Conservation (phyloP, 2,329 filamentous ascomycete species). For the Alternaria novae-zelandiae region DNA sequence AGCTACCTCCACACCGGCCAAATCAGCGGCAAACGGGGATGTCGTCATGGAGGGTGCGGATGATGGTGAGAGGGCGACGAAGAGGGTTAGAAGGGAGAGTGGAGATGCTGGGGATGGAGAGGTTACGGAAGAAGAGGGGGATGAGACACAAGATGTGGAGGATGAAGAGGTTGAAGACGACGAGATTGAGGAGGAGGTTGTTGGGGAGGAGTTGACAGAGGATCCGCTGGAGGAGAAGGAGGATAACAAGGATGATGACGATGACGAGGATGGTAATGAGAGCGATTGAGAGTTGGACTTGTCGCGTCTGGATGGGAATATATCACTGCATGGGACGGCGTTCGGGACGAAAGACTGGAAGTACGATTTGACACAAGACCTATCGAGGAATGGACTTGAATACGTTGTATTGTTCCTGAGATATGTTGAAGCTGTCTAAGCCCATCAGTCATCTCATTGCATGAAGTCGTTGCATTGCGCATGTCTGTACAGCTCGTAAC, state of each 20-base stretch:
- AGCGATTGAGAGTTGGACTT: slow-evolving; percentile 37
- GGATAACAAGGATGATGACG: slow-evolving; percentile 52
- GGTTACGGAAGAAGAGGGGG: slow-evolving; percentile 47
- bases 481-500: neutral
- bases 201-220: slow-evolving; percentile 58
- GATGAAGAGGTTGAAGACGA: slow-evolving; percentile 61
- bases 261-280: slow-evolving; percentile 63
- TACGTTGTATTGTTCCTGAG: neutral
- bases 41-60: slow-evolving; percentile 11
- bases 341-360: slow-evolving; percentile 17
- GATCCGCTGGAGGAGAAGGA: slow-evolving; percentile 54
- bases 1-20: slow-evolving; percentile 2
- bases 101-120: slow-evolving; percentile 48
- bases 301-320: neutral
- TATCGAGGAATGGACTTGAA: neutral
- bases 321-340: slow-evolving; percentile 38
- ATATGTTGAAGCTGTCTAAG: neutral
- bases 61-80: slow-evolving; percentile 55
- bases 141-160: slow-evolving; percentile 53
- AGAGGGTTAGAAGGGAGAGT: slow-evolving; percentile 53
- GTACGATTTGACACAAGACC: neutral
- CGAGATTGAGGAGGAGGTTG: slow-evolving; percentile 62
- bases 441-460: neutral
- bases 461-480: neutral
- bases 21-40: slow-evolving; percentile 3